Evolutionary conservation across 73 alveolate species (phyloP).

Genomic region (Tetrahymena elliotti): DNA sequence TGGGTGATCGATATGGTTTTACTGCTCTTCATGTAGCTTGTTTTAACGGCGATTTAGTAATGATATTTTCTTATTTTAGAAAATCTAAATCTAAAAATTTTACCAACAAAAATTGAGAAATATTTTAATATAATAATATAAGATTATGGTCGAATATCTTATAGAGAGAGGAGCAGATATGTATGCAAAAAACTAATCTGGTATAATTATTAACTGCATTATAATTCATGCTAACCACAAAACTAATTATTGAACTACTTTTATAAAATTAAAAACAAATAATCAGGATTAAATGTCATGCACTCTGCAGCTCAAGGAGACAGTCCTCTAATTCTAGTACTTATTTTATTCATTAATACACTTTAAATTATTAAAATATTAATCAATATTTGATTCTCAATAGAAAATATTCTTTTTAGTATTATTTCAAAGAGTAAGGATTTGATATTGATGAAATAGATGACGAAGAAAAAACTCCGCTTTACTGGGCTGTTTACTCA

Average conservation of each 20-base stretch:
- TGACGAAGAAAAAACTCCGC: slow-evolving; percentile 73
- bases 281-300: neutral
- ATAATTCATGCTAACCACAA: neutral
- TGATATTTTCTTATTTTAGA: neutral
- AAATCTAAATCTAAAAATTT: too few relatives aligned
- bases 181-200: neutral
- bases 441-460: neutral
- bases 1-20: neutral
- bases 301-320: neutral
- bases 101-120: too few relatives aligned
- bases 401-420: neutral
- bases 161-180: neutral
- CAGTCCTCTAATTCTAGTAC: neutral
- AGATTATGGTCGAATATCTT: neutral
- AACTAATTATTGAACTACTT: too few relatives aligned
- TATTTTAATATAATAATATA: neutral
- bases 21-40: neutral
- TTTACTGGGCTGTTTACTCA: slow-evolving; percentile 95
- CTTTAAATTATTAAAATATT: too few relatives aligned
- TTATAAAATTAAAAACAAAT: too few relatives aligned
- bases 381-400: too few relatives aligned
- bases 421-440: neutral
- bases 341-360: neutral
- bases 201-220: neutral
- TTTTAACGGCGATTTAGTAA: neutral